A percentile compares a stretch with the other conserved stretches of the same genome.
These are phyloP conservation scores for Calonectria crousiana DNA, from an alignment of 2,329 filamentous ascomycete genomes.

Conservation along the genomic window DNA sequence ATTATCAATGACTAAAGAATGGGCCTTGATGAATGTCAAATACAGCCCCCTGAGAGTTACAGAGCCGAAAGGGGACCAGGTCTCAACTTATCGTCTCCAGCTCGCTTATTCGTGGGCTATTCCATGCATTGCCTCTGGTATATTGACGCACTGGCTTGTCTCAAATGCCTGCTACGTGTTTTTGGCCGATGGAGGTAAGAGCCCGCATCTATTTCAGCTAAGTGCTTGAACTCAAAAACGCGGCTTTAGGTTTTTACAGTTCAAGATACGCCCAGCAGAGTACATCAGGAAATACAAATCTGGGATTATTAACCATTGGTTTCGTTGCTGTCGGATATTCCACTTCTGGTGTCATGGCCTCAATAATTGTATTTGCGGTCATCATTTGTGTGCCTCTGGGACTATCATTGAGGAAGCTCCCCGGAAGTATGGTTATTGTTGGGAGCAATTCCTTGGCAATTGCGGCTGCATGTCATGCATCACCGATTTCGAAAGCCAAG, in stretches of 20 bases:
- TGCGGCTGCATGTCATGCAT: slow-evolving; percentile 3
- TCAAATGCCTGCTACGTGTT: slow-evolving; percentile 13
- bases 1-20: slow-evolving; percentile 5
- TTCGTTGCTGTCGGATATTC: slow-evolving; percentile 5
- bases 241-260: neutral
- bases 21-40: neutral
- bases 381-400: neutral
- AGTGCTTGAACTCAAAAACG: neutral
- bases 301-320: neutral
- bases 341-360: neutral
- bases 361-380: neutral
- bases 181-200: slow-evolving; percentile 2
- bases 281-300: neutral
- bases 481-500: neutral
- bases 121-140: neutral
- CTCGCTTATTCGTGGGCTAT: slow-evolving; percentile 8
- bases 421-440: neutral
- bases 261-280: neutral
- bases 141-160: neutral
- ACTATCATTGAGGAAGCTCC: neutral
- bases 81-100: slow-evolving; percentile 3
- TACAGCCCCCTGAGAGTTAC: slow-evolving; percentile 3
- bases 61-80: neutral
- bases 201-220: neutral
- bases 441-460: slow-evolving; percentile 8